These are phyloP conservation scores for Xylaria hypoxylon DNA, from an alignment of 2,329 filamentous ascomycete species.

Conservation along the genomic window DNA sequence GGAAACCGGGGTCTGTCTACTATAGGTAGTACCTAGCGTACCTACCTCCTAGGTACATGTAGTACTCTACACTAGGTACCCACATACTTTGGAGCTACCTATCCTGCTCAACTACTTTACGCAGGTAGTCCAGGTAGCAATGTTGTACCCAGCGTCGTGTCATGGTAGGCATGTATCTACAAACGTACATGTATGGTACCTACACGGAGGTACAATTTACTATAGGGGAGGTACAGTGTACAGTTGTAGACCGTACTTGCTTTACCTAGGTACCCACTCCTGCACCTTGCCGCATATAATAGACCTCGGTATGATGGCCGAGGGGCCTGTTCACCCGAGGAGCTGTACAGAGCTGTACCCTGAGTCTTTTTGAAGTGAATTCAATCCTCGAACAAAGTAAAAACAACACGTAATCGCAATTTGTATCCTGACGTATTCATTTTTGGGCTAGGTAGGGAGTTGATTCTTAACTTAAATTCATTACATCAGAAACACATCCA, in stretches of 20 bases:
- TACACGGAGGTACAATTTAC: too few relatives aligned
- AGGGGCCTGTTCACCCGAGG: slow-evolving; percentile 21
- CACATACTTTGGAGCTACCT: neutral
- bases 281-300: slow-evolving; percentile 17
- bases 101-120: neutral
- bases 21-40: too few relatives aligned
- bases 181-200: too few relatives aligned
- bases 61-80: neutral
- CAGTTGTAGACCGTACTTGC: too few relatives aligned
- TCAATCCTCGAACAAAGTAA: neutral
- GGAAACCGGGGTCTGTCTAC: neutral
- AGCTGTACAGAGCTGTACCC: neutral
- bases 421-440: neutral
- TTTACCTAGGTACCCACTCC: neutral
- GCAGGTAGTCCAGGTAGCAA: too few relatives aligned
- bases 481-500: neutral
- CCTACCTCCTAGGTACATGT: neutral
- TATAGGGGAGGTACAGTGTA: too few relatives aligned
- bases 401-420: neutral
- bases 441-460: too few relatives aligned
- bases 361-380: slow-evolving; percentile 1
- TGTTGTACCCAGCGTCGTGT: too few relatives aligned
- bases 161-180: too few relatives aligned
- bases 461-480: neutral
- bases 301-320: slow-evolving; percentile 34